Evolutionary conservation across 169 alveolate genomes (phyloP), one percentile per base, ranked within the genome.

Genomic region (Plasmodium fragile): DNA sequence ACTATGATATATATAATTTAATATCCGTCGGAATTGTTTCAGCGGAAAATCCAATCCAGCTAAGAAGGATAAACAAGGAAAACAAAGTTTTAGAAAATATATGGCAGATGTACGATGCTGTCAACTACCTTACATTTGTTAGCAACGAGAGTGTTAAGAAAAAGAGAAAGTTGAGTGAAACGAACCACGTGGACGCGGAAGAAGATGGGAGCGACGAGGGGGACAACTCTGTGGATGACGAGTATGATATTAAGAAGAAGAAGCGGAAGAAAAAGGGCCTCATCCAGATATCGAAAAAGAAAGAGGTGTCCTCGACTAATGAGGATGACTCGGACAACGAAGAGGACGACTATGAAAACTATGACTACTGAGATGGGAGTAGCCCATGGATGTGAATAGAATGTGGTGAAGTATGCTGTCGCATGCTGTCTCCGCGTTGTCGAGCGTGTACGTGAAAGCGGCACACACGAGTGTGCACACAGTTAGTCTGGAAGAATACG

Each of bases 91-190:
- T 89, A 80, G 94, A 89, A 25, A 89, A 89, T 36, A 77, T 89
- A 18, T 89, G 94, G 94, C 94, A 89, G 52, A 89, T 78, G 87
- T 89, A 89, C 39, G 94, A 89, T 32, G 90, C 94, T 6, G 90
- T 89, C 13, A 89, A 89, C 52, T 89, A 89, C 28, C 53, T 89
- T 39, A 89, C 39, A 11, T 89, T 89, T 89, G 94, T 89, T 89
- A 89, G 70, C 81, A 89, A 89, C 81, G 94, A 89, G 18, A 77
- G 72, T 89, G 82, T 89, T 55, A 89, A 89, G 5, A 89, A 89
- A 45, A 89, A 89, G 53, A 55, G 94, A 52, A 89, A 89, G 39
- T 45, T 78, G 32, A 25, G 81, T 55, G 92, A 83, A 83, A 83
- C 25, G 4, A 41, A 79, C 16, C 30, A 77, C 5, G 91, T 55